A percentile compares a stretch with the other conserved stretches of the same genome.
Conservation (phyloP, 805 yeast species). For the Metschnikowia proteae region DNA sequence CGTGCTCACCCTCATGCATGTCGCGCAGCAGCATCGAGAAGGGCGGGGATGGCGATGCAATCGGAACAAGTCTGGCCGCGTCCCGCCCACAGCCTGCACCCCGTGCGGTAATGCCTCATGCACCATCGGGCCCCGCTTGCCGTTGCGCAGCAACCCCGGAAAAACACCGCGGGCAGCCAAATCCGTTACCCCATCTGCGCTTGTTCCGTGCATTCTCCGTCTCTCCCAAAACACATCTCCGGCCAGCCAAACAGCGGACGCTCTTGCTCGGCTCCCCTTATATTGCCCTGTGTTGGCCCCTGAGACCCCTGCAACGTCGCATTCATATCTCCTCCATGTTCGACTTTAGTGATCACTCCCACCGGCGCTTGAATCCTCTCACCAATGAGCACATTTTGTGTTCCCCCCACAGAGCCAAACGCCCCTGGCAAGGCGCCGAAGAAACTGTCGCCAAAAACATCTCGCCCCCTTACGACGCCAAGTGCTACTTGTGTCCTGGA, state of each 20-base stretch:
- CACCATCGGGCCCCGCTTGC: background rate
- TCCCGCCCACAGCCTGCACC: background rate
- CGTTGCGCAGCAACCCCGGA: constrained; percentile 3
- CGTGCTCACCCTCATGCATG: background rate
- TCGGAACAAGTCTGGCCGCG: background rate
- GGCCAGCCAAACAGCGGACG: background rate
- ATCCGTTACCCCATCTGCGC: background rate
- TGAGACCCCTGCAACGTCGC: too few species aligned
- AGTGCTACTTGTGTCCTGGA: constrained; percentile 72
- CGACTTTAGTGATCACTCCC: constrained; percentile 56
- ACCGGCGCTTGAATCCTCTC: constrained; percentile 66
- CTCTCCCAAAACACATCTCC: background rate
- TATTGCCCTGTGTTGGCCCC: too few species aligned
- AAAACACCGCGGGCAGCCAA: background rate
- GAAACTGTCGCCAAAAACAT: constrained; percentile 43
- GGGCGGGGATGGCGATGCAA: background rate
- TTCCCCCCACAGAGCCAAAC: constrained; percentile 71
- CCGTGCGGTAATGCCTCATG: background rate
- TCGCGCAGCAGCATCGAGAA: background rate
- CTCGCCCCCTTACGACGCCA: constrained; percentile 56
- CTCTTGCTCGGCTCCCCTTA: too few species aligned
- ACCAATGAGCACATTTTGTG: constrained; percentile 66
- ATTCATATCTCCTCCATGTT: constrained; percentile 20
- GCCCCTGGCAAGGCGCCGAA: constrained; percentile 80
- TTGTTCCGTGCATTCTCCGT: constrained; percentile 2